These are phyloP conservation scores for Penicillium sp. DNA, from an alignment of 2,329 filamentous ascomycete species.

Conservation along the genomic window DNA sequence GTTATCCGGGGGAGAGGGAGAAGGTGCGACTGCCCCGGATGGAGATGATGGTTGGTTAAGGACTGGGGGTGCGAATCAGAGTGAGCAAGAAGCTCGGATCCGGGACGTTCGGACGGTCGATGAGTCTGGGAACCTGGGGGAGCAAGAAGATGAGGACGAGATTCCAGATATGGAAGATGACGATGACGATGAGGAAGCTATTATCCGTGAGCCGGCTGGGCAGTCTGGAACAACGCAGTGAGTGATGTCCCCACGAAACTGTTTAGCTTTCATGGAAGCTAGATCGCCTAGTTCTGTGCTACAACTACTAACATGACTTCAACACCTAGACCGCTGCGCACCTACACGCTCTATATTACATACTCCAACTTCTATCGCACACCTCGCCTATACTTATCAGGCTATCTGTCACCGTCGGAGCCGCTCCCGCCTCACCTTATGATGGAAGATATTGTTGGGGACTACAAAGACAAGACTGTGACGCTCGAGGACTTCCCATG, in stretches of 20 bases:
- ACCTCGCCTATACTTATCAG: slow-evolving; percentile 90
- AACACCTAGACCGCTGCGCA: slow-evolving; percentile 71
- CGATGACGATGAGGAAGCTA: slow-evolving; percentile 90
- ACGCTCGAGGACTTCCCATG: slow-evolving; percentile 97
- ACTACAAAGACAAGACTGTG: slow-evolving; percentile 96
- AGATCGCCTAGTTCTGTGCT: no score
- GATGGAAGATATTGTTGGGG: slow-evolving; percentile 96
- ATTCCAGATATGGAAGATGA: slow-evolving; percentile 99
- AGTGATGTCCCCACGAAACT: slow-evolving; percentile 32
- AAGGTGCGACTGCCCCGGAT: slow-evolving; percentile 69
- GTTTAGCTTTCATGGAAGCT: no score
- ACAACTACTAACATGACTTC: background rate
- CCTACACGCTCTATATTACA: slow-evolving; percentile 98
- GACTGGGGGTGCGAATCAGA: slow-evolving; percentile 69
- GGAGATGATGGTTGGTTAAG: slow-evolving; percentile 91
- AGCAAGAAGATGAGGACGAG: slow-evolving; percentile 69
- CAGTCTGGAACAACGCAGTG: slow-evolving; percentile 58
- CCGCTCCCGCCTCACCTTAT: slow-evolving; percentile 81
- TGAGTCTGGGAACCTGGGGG: slow-evolving; percentile 83
- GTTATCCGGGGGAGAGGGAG: slow-evolving; percentile 56
- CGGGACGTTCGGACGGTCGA: slow-evolving; percentile 86
- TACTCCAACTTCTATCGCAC: slow-evolving; percentile 97
- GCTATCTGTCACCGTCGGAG: slow-evolving; percentile 78
- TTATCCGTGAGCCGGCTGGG: slow-evolving; percentile 74
- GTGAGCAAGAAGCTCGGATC: slow-evolving; percentile 74